Percentiles rank a stretch among this genome's conserved stretches.
phyloP scores from a whole-genome alignment of 2,329 filamentous ascomycete genomes.

The Neodidymelliopsis sp. region DNA sequence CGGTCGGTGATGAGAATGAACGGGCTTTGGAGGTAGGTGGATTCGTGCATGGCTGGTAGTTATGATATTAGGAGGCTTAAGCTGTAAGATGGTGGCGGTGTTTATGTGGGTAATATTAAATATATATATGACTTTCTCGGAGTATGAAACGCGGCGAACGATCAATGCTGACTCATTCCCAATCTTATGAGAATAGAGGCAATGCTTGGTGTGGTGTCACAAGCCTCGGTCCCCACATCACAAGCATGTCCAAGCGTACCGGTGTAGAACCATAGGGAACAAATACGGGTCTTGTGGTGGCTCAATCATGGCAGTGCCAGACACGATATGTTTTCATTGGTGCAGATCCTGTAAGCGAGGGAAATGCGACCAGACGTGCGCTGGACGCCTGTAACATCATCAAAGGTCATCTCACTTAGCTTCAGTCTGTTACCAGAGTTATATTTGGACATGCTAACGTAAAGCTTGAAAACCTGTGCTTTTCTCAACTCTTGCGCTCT shows the following conservation, averaged over 20 bases:
- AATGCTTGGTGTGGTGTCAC: neutral
- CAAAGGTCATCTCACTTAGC: neutral
- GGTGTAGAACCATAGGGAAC: neutral
- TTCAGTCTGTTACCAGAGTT: neutral
- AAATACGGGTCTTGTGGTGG: neutral
- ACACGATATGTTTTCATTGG: neutral
- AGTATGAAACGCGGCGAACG: too few relatives aligned
- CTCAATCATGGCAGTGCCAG: constrained; percentile 13
- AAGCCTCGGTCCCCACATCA: constrained; percentile 1
- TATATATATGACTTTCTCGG: too few relatives aligned
- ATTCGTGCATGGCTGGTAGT: constrained; percentile 8
- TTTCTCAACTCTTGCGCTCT: too few relatives aligned
- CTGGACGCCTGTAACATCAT: constrained; percentile 12
- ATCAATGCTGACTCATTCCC: too few relatives aligned
- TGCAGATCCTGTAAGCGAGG: constrained; percentile 1
- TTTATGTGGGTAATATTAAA: neutral
- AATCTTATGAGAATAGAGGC: too few relatives aligned
- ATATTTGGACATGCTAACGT: constrained; percentile 3
- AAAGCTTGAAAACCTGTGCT: neutral
- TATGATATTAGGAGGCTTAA: neutral
- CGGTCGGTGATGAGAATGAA: constrained; percentile 16
- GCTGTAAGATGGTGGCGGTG: neutral
- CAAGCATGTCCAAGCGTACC: constrained; percentile 8
- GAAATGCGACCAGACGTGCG: neutral
- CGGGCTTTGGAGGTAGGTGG: constrained; percentile 7